Percentiles rank a stretch among this genome's conserved stretches.
These are phyloP conservation scores for Biscogniauxia mediterranea DNA, from an alignment of 2,329 filamentous ascomycete species.

Conservation along the genomic window DNA sequence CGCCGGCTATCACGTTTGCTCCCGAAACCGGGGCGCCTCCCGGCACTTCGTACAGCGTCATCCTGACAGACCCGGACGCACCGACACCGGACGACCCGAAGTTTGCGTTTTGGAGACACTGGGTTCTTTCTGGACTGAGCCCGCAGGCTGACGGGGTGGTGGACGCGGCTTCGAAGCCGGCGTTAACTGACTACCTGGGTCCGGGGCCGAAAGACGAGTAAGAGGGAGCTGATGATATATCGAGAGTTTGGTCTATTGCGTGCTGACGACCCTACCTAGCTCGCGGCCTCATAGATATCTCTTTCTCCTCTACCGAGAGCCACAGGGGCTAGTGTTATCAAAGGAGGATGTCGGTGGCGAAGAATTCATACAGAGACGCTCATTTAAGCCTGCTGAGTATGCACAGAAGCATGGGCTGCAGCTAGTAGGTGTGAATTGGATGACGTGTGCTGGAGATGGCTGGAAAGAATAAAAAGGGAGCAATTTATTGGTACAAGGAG, in stretches of 20 bases:
- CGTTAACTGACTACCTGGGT: constrained; percentile 43
- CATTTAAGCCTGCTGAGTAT: constrained; percentile 41
- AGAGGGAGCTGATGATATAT: constrained; percentile 16
- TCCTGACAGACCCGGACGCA: constrained; percentile 54
- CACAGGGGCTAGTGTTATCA: constrained; percentile 31
- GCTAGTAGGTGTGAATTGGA: constrained; percentile 45
- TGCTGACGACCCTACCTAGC: constrained; percentile 31
- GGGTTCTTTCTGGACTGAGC: constrained; percentile 44
- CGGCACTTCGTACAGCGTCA: constrained; percentile 41
- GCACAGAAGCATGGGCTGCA: constrained; percentile 37
- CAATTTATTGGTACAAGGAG: not conserved
- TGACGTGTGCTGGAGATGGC: constrained; percentile 44
- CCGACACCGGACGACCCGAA: constrained; percentile 54
- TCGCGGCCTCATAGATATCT: constrained; percentile 48
- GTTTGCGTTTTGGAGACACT: constrained; percentile 56
- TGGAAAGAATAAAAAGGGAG: constrained; percentile 32
- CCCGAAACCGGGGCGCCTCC: constrained; percentile 32
- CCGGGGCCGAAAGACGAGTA: constrained; percentile 48
- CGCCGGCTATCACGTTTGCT: constrained; percentile 37
- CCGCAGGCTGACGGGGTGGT: constrained; percentile 24
- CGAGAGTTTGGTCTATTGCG: not conserved
- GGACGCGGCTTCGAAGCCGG: constrained; percentile 20
- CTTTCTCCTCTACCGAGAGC: constrained; percentile 45
- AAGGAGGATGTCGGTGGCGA: constrained; percentile 47
- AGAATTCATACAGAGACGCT: constrained; percentile 44